Evolutionary conservation across 2,329 filamentous ascomycete species (phyloP), one percentile per base, ranked within the genome.

Genomic region (Epichloe gansuensis): DNA sequence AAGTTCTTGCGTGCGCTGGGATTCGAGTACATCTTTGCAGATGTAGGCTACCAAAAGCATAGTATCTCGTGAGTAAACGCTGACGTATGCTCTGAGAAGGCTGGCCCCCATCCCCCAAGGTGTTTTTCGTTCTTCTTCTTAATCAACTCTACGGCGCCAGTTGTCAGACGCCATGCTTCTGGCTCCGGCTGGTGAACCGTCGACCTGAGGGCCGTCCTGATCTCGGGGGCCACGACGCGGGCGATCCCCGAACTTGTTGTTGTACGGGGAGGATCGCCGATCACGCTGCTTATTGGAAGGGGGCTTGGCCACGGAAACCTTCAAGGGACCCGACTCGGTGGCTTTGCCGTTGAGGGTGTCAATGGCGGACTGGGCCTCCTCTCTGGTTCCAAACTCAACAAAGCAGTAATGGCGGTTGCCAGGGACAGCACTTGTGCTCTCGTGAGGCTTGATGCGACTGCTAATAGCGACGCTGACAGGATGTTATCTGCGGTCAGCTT

Each of bases 371-470:
- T 72, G 64, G 0, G 78, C 78, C 55, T 83, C 75, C 50, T 80
- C 73, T 0, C 67, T 61, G 5, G 71, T 77, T 47, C 68, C 69
- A 52, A 85, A 74, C 58, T 85, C 80, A n/a, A 85, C 77, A 54
- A 84, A 85, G 58, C 79, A 78, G 64, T 80, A 84, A 65, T 84
- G 76, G 60, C 80, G 73, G 56, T 78, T 74, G 34, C 77, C 78
- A 0, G 71, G 68, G 41, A 71, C 69, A n/a, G 68, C 63, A 27
- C 68, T 69, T 53, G 73, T 82, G 60, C 66, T 78, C 60, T 69
- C 80, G 61, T 72, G 81, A 55, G 74, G 79, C 46, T 74, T 82
- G 70, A 77, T 84, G 17, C 74, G 67, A 57, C 76, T 76, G 57
- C 74, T 69, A 46, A 76, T 69, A 6, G 47, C 54, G 12, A 54